Base-by-base conservation (phyloP, 768 basidiomycete genomes). In the Clathrus columnatus region DNA sequence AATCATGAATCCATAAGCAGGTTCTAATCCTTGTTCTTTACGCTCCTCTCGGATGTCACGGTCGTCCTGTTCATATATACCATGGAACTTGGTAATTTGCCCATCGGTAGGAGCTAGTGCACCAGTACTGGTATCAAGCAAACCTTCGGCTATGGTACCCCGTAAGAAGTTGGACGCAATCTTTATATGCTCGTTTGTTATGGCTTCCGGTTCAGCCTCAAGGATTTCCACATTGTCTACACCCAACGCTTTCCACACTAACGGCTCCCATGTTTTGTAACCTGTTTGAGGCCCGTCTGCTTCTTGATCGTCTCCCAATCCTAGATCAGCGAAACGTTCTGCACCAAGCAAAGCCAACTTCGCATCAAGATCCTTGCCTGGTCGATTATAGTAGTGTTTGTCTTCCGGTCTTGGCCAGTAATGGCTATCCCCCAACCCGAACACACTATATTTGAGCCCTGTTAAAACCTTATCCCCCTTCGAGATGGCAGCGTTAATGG, bases 161-260 rank as follows among this genome's bases (percentile, higher is more conserved):
- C 96, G 87, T 20, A 97, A 79, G 72, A 87, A 97, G 54, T 84
- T 82, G 47, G 88, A 91, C 5, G 95, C 93, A 48, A 89, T 96
- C 74, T 98, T 99, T 79, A 98, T 97, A 70, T 98, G 92, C 72
- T 99, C 96, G 75, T 98, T 97, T 53, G 96, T 97, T 69, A 99
- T 95, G 1, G 91, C 84, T 63, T 98, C 94, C 0, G 94, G 94
- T 67, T 98, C 94, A 18, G 85, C 86, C 70, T 98, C 96, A 28
- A 76, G 80, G 18, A 97, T 82, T 67, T 96, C 88, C 48, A 98
- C 72, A 16, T 73, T 74, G 68, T 93, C 96, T 46, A 98, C 93
- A 50, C 95, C 93, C 26, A 98, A 75, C 0, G 84, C 87, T 71
- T 95, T 92, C 96, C 96, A 99, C 32, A 98, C 62, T 47, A 78